Evolutionary conservation across 2,329 filamentous ascomycete species (phyloP).

Genomic region (Fusarium sp.): DNA sequence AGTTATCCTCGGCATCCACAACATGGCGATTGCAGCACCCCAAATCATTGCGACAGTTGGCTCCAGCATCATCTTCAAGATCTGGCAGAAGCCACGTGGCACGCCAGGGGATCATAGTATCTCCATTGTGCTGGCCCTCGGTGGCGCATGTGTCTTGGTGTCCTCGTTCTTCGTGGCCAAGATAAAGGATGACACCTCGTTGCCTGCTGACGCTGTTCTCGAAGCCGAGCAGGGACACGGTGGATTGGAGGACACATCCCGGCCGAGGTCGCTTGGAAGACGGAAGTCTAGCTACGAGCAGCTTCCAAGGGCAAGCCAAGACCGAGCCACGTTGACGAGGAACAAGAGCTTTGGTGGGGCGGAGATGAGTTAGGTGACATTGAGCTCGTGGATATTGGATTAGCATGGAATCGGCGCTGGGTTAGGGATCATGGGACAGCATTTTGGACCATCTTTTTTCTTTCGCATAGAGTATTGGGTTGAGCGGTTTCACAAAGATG

Average conservation of each 20-base stretch:
- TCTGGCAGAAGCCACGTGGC: constrained; percentile 86
- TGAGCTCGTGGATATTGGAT: not conserved
- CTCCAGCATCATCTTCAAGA: constrained; percentile 82
- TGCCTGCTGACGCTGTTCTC: constrained; percentile 50
- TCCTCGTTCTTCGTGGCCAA: constrained; percentile 76
- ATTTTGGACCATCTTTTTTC: constrained; percentile 17
- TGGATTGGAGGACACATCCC: constrained; percentile 44
- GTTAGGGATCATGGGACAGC: constrained; percentile 8
- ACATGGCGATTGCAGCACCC: constrained; percentile 89
- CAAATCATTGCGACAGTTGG: constrained; percentile 90
- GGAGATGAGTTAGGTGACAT: constrained; percentile 46
- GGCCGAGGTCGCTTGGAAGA: constrained; percentile 41
- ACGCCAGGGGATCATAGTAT: constrained; percentile 86
- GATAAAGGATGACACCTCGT: constrained; percentile 67
- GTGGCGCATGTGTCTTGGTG: constrained; percentile 77
- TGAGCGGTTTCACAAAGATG: constrained; percentile 10
- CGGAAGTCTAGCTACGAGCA: constrained; percentile 54
- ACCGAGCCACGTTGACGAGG: constrained; percentile 57
- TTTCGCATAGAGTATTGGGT: constrained; percentile 11
- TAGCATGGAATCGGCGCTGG: constrained; percentile 19
- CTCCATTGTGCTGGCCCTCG: constrained; percentile 83
- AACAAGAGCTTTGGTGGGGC: constrained; percentile 59
- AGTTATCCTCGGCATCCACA: constrained; percentile 92
- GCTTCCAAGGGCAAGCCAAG: constrained; percentile 54
- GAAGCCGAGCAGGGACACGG: constrained; percentile 55